These are phyloP conservation scores for Aspergillus uvarum DNA, from an alignment of 2,329 filamentous ascomycete genomes.

Conservation along the genomic window DNA sequence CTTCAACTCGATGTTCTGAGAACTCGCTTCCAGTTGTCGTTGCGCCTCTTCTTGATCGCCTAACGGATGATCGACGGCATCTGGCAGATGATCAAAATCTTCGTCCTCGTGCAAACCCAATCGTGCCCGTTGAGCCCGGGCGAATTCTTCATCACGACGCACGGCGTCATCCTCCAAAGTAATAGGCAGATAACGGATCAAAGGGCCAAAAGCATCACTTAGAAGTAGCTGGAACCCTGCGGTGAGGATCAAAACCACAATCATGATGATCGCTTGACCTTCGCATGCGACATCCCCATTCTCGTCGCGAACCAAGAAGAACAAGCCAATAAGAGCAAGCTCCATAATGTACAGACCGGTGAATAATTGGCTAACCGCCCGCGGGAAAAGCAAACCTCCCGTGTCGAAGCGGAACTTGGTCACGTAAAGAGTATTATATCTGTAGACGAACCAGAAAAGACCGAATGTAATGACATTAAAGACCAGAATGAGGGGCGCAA, in stretches of 20 bases:
- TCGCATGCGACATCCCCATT: constrained; percentile 59
- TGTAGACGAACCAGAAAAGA: constrained; percentile 88
- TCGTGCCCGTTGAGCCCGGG: constrained; percentile 70
- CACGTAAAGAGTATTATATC: constrained; percentile 97
- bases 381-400: constrained; percentile 85
- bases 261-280: constrained; percentile 81
- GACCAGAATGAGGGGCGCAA: constrained; percentile 84
- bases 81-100: constrained; percentile 43
- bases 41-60: constrained; percentile 47
- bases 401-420: constrained; percentile 87
- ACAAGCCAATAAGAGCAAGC: constrained; percentile 81
- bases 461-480: constrained; percentile 93
- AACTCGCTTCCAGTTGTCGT: constrained; percentile 36
- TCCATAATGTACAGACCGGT: constrained; percentile 95
- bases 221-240: constrained; percentile 75
- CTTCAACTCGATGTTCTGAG: constrained; percentile 52
- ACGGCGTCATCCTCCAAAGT: constrained; percentile 95
- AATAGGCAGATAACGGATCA: constrained; percentile 87
- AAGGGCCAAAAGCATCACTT: constrained; percentile 78
- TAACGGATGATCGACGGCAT: constrained; percentile 48
- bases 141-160: constrained; percentile 84
- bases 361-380: constrained; percentile 92
- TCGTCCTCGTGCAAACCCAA: constrained; percentile 57
- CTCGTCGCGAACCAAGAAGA: constrained; percentile 71
- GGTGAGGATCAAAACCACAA: constrained; percentile 70